phyloP scores from a whole-genome alignment of 1,284 basidiomycete species.

The Ganoderma resinaceum region DNA sequence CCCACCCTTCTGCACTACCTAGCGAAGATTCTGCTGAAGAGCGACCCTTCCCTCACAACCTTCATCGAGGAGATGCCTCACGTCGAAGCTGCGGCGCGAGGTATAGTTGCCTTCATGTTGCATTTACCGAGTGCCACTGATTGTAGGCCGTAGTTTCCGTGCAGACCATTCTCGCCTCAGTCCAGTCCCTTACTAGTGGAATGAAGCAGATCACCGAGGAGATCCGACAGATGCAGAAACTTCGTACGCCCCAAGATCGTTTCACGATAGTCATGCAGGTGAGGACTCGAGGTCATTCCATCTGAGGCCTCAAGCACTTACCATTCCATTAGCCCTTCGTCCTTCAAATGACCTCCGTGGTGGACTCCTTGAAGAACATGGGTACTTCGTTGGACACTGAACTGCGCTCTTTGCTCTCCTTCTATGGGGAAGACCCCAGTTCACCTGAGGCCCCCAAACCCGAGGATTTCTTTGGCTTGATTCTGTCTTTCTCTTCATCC shows the following conservation, averaged over 20 bases:
- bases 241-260: constrained; percentile 55
- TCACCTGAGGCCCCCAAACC: constrained; percentile 69
- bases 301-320: constrained; percentile 6
- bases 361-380: constrained; percentile 74
- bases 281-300: constrained; percentile 20
- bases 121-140: neutral
- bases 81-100: constrained; percentile 82
- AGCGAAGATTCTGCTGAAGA: constrained; percentile 75
- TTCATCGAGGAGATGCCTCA: constrained; percentile 87
- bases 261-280: constrained; percentile 77
- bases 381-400: constrained; percentile 62
- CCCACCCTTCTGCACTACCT: constrained; percentile 91
- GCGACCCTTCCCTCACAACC: constrained; percentile 69
- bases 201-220: constrained; percentile 66
- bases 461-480: constrained; percentile 81
- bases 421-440: constrained; percentile 77
- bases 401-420: constrained; percentile 63
- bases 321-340: constrained; percentile 61
- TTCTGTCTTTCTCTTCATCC: constrained; percentile 76
- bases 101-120: constrained; percentile 48
- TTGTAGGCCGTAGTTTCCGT: constrained; percentile 66
- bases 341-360: constrained; percentile 51
- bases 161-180: constrained; percentile 64
- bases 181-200: constrained; percentile 64
- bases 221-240: constrained; percentile 50